A percentile compares a stretch with the other conserved stretches of the same genome.
Evolutionary conservation across 176 grass and related monocot genomes (phyloP).

Genomic region (Melocanna baccifera): DNA sequence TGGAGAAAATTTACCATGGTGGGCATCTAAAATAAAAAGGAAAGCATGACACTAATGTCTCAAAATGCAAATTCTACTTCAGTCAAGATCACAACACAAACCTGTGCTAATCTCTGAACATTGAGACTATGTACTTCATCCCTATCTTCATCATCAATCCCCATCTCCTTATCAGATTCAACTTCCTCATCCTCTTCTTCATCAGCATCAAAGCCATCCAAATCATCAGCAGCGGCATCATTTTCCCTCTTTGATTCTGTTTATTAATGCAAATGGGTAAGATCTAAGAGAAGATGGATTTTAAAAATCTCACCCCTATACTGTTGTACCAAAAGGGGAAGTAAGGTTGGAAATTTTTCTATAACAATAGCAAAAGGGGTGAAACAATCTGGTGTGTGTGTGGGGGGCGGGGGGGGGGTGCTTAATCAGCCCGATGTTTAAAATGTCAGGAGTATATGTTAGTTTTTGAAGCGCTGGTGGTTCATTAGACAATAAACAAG

Average conservation of each 20-base stretch:
- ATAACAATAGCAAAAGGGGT: background rate
- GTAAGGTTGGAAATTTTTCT: background rate
- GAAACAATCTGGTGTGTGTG: background rate
- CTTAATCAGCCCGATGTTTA: background rate
- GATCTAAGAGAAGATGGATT: background rate
- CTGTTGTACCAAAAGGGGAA: background rate
- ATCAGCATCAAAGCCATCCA: slow-evolving; percentile 74
- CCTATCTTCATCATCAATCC: slow-evolving; percentile 73
- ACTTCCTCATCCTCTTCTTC: slow-evolving; percentile 70
- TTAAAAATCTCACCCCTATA: background rate
- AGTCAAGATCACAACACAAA: slow-evolving; percentile 33
- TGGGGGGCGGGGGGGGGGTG: too few relatives aligned
- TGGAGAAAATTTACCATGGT: background rate
- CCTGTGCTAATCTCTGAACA: slow-evolving; percentile 74
- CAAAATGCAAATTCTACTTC: background rate
- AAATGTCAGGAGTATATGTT: background rate
- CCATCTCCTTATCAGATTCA: slow-evolving; percentile 81
- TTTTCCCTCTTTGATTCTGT: slow-evolving; percentile 70
- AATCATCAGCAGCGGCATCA: slow-evolving; percentile 51
- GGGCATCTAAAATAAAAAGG: background rate
- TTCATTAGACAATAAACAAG: slow-evolving; percentile 12
- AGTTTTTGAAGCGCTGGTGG: background rate
- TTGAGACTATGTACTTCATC: slow-evolving; percentile 63
- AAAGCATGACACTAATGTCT: background rate
- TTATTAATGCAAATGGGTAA: slow-evolving; percentile 23